Evolutionary conservation across 495 filamentous ascomycete genomes (phyloP), one percentile per base, ranked within the genome.

Genomic region (Hypoxylon lenormandii): DNA sequence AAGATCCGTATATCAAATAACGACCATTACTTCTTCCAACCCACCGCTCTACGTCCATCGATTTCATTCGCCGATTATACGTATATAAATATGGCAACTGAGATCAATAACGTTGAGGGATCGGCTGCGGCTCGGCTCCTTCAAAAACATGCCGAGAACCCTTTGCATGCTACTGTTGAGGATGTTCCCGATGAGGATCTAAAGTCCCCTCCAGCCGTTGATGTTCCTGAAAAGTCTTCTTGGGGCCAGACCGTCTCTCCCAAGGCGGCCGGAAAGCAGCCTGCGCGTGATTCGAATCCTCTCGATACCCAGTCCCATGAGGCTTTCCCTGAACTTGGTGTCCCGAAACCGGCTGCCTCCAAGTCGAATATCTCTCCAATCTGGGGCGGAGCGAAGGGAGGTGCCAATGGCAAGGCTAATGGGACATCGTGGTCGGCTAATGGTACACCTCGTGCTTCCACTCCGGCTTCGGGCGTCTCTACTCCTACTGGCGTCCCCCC

Each of bases 271-370:
- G 87, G 85, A 42, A 91, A 91, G 79, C 87, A 87, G 68, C 88
- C 83, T 73, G 79, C 77, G 61, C 74, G 80, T 46, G 77, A 81
- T 55, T 81, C 84, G 47, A 63, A 80, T 10, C 74, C 80, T 43
- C 74, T 97, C 46, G 91, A 98, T 77, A 90, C 92, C 6, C 83
- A 89, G 66, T 97, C 93, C 3, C 91, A 93, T 73, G 94, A 97
- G 78, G 80, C 89, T 40, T 98, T 98, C 81, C 95, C 95, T 16
- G 87, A 92, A 36, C 84, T 98, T 47, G 95, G 92, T 50, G 87
- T 89, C 49, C 87, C 87, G 10, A 81, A 79, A 66, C 10, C 46
- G 6, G 83, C 90, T 78, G 80, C 90, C 18, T 77, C 82, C 16
- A 78, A 73, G 54, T 64, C 66, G 79, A 88, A 67, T 80, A 86